Percentiles rank a stretch among this genome's conserved stretches.
These are phyloP conservation scores for Didymella sp. DNA, from an alignment of 2,329 filamentous ascomycete species.

Conservation along the genomic window DNA sequence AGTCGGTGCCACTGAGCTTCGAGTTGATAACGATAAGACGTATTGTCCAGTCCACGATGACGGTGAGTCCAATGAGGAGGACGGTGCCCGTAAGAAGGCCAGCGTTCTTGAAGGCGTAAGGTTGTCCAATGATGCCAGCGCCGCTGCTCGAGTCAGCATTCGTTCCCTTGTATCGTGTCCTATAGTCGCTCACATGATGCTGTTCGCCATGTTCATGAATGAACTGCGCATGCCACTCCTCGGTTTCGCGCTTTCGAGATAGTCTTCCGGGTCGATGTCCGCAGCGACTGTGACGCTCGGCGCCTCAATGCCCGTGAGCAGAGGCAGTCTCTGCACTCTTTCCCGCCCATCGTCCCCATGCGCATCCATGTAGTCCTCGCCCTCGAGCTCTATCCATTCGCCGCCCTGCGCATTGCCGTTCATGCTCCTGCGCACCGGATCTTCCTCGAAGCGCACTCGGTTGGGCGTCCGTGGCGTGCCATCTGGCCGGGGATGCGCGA, in stretches of 20 bases:
- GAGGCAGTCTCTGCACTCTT: constrained; percentile 64
- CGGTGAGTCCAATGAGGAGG: constrained; percentile 78
- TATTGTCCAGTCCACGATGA: constrained; percentile 96
- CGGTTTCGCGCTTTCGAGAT: constrained; percentile 70
- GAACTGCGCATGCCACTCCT: constrained; percentile 86
- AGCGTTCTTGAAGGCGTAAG: constrained; percentile 94
- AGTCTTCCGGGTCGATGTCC: constrained; percentile 64
- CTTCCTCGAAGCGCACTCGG: constrained; percentile 74
- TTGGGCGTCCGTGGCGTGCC: constrained; percentile 70
- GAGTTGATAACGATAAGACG: constrained; percentile 96
- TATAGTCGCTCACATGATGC: constrained; percentile 71
- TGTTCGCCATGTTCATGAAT: constrained; percentile 99
- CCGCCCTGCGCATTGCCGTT: constrained; percentile 42
- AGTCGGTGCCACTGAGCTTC: constrained; percentile 91
- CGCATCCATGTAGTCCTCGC: constrained; percentile 65
- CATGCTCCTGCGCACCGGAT: constrained; percentile 41
- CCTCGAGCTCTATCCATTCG: constrained; percentile 61
- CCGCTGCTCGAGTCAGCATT: constrained; percentile 52
- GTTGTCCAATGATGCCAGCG: constrained; percentile 77
- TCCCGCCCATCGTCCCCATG: constrained; percentile 49
- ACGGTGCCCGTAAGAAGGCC: constrained; percentile 81
- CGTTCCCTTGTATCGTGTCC: neutral
- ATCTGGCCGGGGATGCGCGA: constrained; percentile 55
- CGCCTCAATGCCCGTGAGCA: constrained; percentile 72
- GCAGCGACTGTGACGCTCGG: constrained; percentile 76